Base-by-base conservation (phyloP, 2,329 filamentous ascomycete species). In the Penicillium carneum region DNA sequence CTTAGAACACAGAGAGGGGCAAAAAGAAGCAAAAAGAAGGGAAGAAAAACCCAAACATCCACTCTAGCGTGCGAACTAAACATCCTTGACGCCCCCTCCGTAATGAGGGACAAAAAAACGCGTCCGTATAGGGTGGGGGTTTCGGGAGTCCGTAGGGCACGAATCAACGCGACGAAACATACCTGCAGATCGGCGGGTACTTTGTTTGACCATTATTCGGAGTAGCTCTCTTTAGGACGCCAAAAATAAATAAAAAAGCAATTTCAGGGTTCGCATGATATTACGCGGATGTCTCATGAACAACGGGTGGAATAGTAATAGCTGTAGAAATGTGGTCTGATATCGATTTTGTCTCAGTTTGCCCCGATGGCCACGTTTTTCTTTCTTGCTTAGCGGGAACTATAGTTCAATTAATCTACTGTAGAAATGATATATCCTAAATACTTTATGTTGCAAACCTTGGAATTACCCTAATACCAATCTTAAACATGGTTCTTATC, bases 311-410 rank as follows among this genome's bases (percentile, higher is more conserved):
- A 31, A 41, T 41, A 18, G 4, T 23, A 43, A 43, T 43, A 53
- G 38, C 14, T 34, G 20, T 48, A 33, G 18, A 39, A 39, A 9
- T 23, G 20, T 56, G 31, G 46, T 51, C 55, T 31, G 38, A 51
- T 51, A 33, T 48, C 39, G 52, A 55, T 49, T 49, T 31, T 57
- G 54, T 57, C 55, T 51, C 46, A 51, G 54, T 55, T 55, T 55
- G 52, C 42, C 48, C 47, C 39, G 14, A 31, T 36, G 10, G 31
- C 45, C 34, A 41, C 26, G 31, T 38, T 58, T 39, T 53, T 50
- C 5, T 3, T 1, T n/a, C 18, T 16, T n/a, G 4, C 18, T 18
- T 26, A 49, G 47, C 16, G 29, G 41, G 52, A 47, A 47, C 51
- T 20, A 46, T 23, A 31, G 26, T 34, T 14, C 18, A 23, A 16